These are phyloP conservation scores for Alternaria sp. DNA, from an alignment of 2,329 filamentous ascomycete genomes.

Conservation along the genomic window DNA sequence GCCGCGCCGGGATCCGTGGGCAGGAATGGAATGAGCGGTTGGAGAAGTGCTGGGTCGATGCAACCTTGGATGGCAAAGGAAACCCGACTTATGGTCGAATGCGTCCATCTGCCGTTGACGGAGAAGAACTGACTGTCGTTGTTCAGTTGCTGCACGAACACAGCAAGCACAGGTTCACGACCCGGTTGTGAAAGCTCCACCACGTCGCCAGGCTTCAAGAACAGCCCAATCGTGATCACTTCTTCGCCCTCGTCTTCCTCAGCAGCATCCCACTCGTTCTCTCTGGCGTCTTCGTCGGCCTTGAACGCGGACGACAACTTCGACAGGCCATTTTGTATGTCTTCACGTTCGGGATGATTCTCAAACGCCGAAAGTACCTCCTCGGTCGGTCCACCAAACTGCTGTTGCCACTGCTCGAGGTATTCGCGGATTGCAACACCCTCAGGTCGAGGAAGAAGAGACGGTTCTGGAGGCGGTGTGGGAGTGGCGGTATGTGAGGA, in stretches of 20 bases:
- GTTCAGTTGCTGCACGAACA: slow-evolving; percentile 55
- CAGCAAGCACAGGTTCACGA: slow-evolving; percentile 54
- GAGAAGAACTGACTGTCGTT: slow-evolving; percentile 56
- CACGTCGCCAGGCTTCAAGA: slow-evolving; percentile 56
- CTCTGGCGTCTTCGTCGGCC: slow-evolving; percentile 30
- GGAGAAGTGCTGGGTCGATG: slow-evolving; percentile 53
- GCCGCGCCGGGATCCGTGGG: slow-evolving; percentile 48
- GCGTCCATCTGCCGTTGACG: slow-evolving; percentile 57
- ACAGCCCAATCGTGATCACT: slow-evolving; percentile 43
- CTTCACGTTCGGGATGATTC: slow-evolving; percentile 32
- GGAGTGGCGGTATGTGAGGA: slow-evolving; percentile 5
- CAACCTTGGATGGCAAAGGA: slow-evolving; percentile 59
- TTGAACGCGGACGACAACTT: slow-evolving; percentile 30
- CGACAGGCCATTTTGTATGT: slow-evolving; percentile 33
- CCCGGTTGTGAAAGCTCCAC: slow-evolving; percentile 52
- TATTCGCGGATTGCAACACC: slow-evolving; percentile 33
- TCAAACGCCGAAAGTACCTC: slow-evolving; percentile 40
- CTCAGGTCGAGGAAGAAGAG: slow-evolving; percentile 18
- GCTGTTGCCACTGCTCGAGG: slow-evolving; percentile 52
- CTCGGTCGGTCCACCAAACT: slow-evolving; percentile 44
- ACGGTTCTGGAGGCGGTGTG: slow-evolving; percentile 16
- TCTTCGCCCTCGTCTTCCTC: slow-evolving; percentile 37
- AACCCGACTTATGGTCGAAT: slow-evolving; percentile 47
- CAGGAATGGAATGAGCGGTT: slow-evolving; percentile 58
- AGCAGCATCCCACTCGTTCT: slow-evolving; percentile 24